Evolutionary conservation across 2,329 filamentous ascomycete genomes (phyloP).

Genomic region (Aspergillus aculeatinus): DNA sequence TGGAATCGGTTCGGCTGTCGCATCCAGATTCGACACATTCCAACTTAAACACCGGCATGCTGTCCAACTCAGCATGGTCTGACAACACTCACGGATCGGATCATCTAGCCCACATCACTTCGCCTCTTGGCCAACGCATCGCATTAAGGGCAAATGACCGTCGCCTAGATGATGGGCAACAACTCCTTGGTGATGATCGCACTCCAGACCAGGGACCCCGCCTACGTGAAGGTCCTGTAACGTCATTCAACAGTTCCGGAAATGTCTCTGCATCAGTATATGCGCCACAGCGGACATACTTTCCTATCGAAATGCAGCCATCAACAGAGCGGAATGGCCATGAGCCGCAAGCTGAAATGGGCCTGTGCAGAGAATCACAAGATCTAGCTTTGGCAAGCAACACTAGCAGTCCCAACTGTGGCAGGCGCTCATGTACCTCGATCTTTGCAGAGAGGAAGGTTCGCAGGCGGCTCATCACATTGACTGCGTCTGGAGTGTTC

Average conservation of each 20-base stretch:
- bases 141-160: not conserved
- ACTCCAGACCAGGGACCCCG: conserved; percentile 7
- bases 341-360: not conserved
- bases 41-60: conserved; percentile 4
- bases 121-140: not conserved
- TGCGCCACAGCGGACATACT: conserved; percentile 6
- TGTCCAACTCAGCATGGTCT: conserved; percentile 2
- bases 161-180: conserved; percentile 3
- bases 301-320: conserved; percentile 5
- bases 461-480: conserved; percentile 58
- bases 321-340: conserved; percentile 1
- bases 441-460: conserved; percentile 56
- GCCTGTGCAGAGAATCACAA: conserved; percentile 5
- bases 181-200: conserved; percentile 7
- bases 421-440: conserved; percentile 28
- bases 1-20: conserved; percentile 18
- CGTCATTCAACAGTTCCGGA: not conserved
- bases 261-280: not conserved
- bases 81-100: not conserved
- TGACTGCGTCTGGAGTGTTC: conserved; percentile 65
- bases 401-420: conserved; percentile 4
- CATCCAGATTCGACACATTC: conserved; percentile 13
- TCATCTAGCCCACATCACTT: not conserved
- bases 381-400: conserved; percentile 10
- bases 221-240: conserved; percentile 1